Evolutionary conservation across 768 basidiomycete species (phyloP), one percentile per base, ranked within the genome.

Genomic region (Tubosaeta brunneosetosa): DNA sequence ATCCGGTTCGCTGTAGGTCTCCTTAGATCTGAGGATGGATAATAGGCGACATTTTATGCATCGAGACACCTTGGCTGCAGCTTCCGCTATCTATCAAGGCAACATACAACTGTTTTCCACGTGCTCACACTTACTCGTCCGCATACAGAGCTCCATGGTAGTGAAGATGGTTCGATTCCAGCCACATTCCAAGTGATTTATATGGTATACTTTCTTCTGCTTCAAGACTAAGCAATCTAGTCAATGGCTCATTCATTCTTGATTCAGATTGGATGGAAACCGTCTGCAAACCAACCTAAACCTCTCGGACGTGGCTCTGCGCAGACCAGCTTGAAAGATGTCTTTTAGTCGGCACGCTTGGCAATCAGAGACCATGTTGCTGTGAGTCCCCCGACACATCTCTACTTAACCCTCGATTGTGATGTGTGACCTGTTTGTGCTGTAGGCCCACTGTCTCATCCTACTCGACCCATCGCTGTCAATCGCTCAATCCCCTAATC

Each of bases 111-210:
- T 48, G 26, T 14, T 19, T 34, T 51, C 27, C n/a, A 13, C n/a
- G 3, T n/a, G 34, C 42, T 14, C 36, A 14, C 47, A 40, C 32
- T 49, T 12, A 58, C 27, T 36, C 16, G n/a, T 42, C 37, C 22
- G 31, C 45, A 25, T 53, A 22, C 60, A 97, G 94, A 86, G 55
- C 62, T 98, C 48, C 87, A 97, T 66, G 92, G 89, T 9, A 76
- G 85, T 52, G 83, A 86, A 61, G 89, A 94, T 62, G 91, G 91
- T 14, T 78, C 79, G 12, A 76, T 98, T 33, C 90, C 94, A 3
- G 97, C 97, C 14, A 99, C 97, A 6, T 99, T 97, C 70, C 92
- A 97, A 65, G 76, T 97, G 44, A 92, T 98, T 51, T 97, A 90
- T 68, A 86, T 97, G 80, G 95, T 91, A 57, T 56, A 78, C 70